These are phyloP conservation scores for Fusarium sp. DNA, from an alignment of 2,329 filamentous ascomycete genomes.

Conservation along the genomic window DNA sequence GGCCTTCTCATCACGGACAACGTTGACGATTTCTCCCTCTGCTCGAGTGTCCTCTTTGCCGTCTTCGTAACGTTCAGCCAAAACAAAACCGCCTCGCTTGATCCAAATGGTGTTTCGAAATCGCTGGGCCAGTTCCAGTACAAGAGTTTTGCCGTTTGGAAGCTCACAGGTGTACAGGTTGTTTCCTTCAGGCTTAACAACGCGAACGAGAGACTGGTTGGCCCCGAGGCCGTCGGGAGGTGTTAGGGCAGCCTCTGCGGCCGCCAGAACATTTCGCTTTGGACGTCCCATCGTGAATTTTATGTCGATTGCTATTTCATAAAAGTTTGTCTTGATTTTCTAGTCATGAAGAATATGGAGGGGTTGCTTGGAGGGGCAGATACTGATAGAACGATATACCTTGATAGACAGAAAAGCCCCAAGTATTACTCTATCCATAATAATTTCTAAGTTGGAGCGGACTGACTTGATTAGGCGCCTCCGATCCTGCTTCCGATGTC, in stretches of 20 bases:
- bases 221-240: conserved; percentile 66
- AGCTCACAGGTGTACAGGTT: conserved; percentile 85
- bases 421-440: conserved; percentile 16
- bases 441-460: neutral
- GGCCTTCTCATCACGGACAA: conserved; percentile 88
- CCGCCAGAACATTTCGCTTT: conserved; percentile 80
- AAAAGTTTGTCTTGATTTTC: conserved; percentile 12
- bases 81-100: conserved; percentile 85
- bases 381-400: conserved; percentile 24
- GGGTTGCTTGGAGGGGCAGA: conserved; percentile 34
- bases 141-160: conserved; percentile 69
- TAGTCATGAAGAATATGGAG: conserved; percentile 15
- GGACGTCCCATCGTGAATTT: conserved; percentile 47
- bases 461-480: neutral
- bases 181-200: conserved; percentile 86
- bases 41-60: conserved; percentile 80
- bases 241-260: conserved; percentile 74
- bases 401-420: neutral
- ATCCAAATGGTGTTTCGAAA: conserved; percentile 97
- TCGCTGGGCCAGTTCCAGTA: conserved; percentile 83
- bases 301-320: neutral
- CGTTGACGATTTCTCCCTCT: conserved; percentile 88
- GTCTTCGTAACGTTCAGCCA: conserved; percentile 74
- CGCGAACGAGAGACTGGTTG: conserved; percentile 76
- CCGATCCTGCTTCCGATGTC: too few species aligned